Evolutionary conservation across 331 rosid species (phyloP).

Genomic region (Cucumis variabilis): DNA sequence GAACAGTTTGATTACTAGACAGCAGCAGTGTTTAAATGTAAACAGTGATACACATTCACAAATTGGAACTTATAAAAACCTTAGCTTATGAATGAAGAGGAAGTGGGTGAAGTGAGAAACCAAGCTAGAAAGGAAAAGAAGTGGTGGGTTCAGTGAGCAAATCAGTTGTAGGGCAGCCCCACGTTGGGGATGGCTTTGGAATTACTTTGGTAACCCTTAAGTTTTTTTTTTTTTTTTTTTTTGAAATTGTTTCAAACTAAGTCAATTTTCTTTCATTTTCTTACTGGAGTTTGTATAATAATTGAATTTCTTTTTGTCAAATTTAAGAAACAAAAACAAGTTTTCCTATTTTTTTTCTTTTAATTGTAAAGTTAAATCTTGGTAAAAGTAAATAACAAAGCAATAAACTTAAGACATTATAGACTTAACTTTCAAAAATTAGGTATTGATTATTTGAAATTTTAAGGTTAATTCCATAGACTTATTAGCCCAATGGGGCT

Average conservation of each 20-base stretch:
- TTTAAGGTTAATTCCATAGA: not conserved
- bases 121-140: not conserved
- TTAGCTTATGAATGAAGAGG: not conserved
- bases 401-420: no score
- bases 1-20: constrained; percentile 11
- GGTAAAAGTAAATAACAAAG: no score
- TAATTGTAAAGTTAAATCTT: no score
- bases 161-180: constrained; percentile 39
- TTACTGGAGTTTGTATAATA: no score
- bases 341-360: no score
- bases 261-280: no score
- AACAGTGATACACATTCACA: not conserved
- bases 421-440: no score
- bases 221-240: no score
- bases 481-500: constrained; percentile 31
- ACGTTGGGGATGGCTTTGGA: constrained; percentile 30
- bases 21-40: not conserved
- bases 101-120: constrained; percentile 9
- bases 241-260: no score
- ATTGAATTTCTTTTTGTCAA: no score
- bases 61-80: not conserved
- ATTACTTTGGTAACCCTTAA: not conserved
- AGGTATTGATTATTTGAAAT: not conserved
- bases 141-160: constrained; percentile 29
- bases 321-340: no score